Percentiles rank a stretch among this genome's conserved stretches.
These are phyloP conservation scores for Leccinum subrobustum DNA, from an alignment of 1,284 basidiomycete genomes.

Conservation along the genomic window DNA sequence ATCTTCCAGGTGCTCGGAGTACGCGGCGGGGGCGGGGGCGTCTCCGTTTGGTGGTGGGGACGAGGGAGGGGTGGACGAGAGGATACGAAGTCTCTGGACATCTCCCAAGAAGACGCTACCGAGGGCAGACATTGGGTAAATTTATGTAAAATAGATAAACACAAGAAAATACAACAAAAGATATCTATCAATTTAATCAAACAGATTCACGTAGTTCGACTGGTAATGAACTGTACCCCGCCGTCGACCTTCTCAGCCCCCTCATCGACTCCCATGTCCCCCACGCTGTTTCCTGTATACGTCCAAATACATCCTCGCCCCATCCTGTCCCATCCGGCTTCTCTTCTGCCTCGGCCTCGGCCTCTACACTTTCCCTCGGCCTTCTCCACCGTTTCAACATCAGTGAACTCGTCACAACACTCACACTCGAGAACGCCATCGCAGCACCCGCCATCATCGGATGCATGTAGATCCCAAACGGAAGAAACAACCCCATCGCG, in stretches of 20 bases:
- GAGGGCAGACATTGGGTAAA: conserved; percentile 48
- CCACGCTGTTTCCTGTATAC: conserved; percentile 36
- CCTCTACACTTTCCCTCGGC: conserved; percentile 62
- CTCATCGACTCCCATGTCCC: conserved; percentile 47
- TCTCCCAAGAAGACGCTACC: conserved; percentile 79
- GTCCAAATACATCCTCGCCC: conserved; percentile 39
- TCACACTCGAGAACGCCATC: conserved; percentile 97
- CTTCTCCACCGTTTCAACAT: conserved; percentile 85
- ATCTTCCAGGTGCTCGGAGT: conserved; percentile 17
- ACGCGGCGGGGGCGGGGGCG: conserved; percentile 10
- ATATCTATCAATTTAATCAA: background rate
- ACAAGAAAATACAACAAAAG: background rate
- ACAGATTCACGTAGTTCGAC: conserved; percentile 60
- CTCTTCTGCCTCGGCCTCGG: conserved; percentile 20
- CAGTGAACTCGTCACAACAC: conserved; percentile 90
- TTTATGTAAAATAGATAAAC: background rate
- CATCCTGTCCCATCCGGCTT: conserved; percentile 23
- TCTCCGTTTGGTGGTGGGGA: conserved; percentile 48
- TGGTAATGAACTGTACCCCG: conserved; percentile 68
- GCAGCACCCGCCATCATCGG: conserved; percentile 98
- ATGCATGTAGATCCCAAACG: conserved; percentile 89
- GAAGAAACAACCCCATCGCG: conserved; percentile 96
- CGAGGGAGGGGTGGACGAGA: conserved; percentile 63
- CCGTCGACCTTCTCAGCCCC: conserved; percentile 35
- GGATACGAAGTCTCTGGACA: conserved; percentile 56